Evolutionary conservation across 306 rosid species (phyloP), one percentile per base, ranked within the genome.

Genomic region (Canavalia ensiformis): DNA sequence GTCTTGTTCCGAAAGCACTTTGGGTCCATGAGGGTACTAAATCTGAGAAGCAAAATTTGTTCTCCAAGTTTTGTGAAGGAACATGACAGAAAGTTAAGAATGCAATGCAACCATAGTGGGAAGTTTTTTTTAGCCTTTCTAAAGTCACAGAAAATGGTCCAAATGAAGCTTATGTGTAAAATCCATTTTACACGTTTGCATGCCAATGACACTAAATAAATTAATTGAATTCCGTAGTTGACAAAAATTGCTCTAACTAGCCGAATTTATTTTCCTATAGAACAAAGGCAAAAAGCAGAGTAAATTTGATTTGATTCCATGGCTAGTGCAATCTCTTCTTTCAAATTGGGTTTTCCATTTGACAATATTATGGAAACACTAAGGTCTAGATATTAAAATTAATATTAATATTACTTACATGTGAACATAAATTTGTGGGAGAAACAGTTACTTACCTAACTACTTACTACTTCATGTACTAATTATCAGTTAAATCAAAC

Each of bases 401-500:
- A 63, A 75, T 44, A 31, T 18, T 4, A 7, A 18, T 4, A 68
- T 37, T 58, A 74, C 76, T 74, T 44, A 82, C 45, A 68, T 25
- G 52, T 68, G 74, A 64, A 56, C 86, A 79, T 44, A 65, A 29
- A 18, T 57, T 47, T 73, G 47, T 72, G 37, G 70, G 35, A 69
- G 65, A 51, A 74, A 73, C 8, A n/a, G 5, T 33, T 6, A 41
- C 35, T 35, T 11, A 29, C 52, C 41, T 11, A 30, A 30, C 68
- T 67, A 82, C 78, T 81, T n/a, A 47, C 44, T 72, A 73, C 66
- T 80, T 83, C 82, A 18, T 18, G 25, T 68, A 83, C 66, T 55
- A 7, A 31, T 68, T 84, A 82, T 92, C 84, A 49, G 90, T 88
- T 44, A 95, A 89, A 87, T 95, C 97, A 78, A 91, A 90, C 99